phyloP scores from a whole-genome alignment of 2,329 filamentous ascomycete species.

The Venturia pyrina region DNA sequence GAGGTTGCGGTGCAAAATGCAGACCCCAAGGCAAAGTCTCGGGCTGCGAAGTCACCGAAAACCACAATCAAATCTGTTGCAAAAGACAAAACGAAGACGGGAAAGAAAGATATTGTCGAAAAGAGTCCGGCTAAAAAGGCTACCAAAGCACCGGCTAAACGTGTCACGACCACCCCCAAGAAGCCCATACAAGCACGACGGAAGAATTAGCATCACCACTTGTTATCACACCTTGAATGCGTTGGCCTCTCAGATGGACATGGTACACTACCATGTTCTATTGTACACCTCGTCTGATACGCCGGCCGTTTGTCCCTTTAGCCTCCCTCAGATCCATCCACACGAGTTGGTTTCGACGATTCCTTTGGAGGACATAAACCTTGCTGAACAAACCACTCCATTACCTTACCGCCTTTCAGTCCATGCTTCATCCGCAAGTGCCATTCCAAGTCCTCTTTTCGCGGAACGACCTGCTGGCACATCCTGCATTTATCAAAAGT shows the following conservation, averaged over 20 bases:
- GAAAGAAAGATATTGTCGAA: neutral
- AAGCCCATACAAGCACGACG: neutral
- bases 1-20: neutral
- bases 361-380: neutral
- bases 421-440: neutral
- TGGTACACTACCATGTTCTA: too few species aligned
- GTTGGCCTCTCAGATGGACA: too few species aligned
- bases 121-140: neutral
- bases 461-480: neutral
- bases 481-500: neutral
- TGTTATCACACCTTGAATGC: too few species aligned
- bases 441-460: neutral
- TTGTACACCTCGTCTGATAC: too few species aligned
- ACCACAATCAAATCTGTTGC: neutral
- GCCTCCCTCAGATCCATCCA: too few species aligned
- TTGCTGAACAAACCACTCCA: neutral
- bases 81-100: neutral
- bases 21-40: neutral
- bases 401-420: neutral
- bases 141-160: neutral
- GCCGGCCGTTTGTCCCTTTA: too few species aligned
- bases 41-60: neutral
- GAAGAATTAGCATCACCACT: neutral
- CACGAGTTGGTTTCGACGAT: too few species aligned
- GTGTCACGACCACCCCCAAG: neutral